These are phyloP conservation scores for Mycosphaerella arachidis DNA, from an alignment of 2,329 filamentous ascomycete species.

Conservation along the genomic window DNA sequence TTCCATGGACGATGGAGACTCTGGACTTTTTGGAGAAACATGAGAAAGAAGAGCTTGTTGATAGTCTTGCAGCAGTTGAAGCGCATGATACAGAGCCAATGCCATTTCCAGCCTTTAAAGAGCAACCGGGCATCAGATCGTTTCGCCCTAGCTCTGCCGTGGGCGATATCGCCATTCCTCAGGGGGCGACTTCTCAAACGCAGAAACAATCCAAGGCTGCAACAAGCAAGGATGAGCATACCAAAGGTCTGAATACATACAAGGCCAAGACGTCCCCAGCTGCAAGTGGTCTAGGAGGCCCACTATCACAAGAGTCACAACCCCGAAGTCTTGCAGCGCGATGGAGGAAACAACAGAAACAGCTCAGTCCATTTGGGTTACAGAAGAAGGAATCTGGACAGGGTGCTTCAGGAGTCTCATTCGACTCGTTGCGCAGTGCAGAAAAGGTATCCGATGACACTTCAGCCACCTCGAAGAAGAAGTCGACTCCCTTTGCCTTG, in stretches of 20 bases:
- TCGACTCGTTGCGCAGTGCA: constrained; percentile 1
- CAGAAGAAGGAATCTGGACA: background rate
- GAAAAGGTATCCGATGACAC: background rate
- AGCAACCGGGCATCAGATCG: background rate
- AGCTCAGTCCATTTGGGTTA: background rate
- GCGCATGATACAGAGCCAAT: background rate
- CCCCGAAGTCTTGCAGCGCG: constrained; percentile 2
- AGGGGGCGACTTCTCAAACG: background rate
- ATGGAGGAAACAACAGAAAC: background rate
- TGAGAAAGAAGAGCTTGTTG: background rate
- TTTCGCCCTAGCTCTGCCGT: background rate
- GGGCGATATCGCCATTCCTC: background rate
- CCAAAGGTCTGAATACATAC: constrained; percentile 2
- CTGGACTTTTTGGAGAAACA: background rate
- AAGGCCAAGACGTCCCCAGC: constrained; percentile 15
- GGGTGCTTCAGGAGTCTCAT: background rate
- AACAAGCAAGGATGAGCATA: background rate
- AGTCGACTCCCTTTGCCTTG: background rate
- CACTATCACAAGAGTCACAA: background rate
- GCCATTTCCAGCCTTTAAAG: constrained; percentile 9
- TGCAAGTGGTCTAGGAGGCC: constrained; percentile 8
- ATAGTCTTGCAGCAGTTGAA: background rate
- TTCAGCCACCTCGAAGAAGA: background rate
- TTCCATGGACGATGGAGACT: background rate
- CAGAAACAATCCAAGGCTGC: background rate